Evolutionary conservation across 805 yeast genomes (phyloP).

Genomic region (Candida corydali): DNA sequence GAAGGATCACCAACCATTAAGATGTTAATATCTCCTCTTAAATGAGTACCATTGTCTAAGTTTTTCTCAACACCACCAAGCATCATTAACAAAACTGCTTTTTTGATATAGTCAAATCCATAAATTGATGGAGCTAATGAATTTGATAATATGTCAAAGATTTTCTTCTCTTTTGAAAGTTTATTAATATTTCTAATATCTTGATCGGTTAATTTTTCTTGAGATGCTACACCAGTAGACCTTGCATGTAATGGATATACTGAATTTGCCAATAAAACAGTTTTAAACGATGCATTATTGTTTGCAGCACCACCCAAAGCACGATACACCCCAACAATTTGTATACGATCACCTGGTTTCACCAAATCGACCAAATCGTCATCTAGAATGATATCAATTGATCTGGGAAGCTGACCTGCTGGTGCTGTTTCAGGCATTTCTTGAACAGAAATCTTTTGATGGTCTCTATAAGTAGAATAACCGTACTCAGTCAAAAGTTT

Average conservation of each 20-base stretch:
- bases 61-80: conserved; percentile 94
- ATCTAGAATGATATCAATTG: conserved; percentile 87
- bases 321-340: conserved; percentile 89
- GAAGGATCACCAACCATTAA: conserved; percentile 99
- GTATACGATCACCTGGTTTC: conserved; percentile 96
- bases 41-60: conserved; percentile 89
- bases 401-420: conserved; percentile 94
- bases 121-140: conserved; percentile 95
- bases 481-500: conserved; percentile 90
- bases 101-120: conserved; percentile 87
- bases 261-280: conserved; percentile 84
- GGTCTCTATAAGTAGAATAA: conserved; percentile 86
- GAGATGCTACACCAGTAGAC: conserved; percentile 77
- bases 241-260: conserved; percentile 85
- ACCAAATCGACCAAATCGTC: conserved; percentile 90
- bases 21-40: conserved; percentile 95
- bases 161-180: conserved; percentile 62
- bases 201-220: conserved; percentile 63
- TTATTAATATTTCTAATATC: conserved; percentile 86
- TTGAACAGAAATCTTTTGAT: conserved; percentile 88
- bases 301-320: conserved; percentile 73
- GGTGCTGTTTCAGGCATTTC: conserved; percentile 99
- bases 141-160: conserved; percentile 75
- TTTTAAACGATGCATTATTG: conserved; percentile 67
- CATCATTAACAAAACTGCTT: conserved; percentile 85